Percentiles rank a stretch among this genome's conserved stretches.
Conservation (phyloP, 495 filamentous ascomycete genomes). For the Talaromyces adpressus region DNA sequence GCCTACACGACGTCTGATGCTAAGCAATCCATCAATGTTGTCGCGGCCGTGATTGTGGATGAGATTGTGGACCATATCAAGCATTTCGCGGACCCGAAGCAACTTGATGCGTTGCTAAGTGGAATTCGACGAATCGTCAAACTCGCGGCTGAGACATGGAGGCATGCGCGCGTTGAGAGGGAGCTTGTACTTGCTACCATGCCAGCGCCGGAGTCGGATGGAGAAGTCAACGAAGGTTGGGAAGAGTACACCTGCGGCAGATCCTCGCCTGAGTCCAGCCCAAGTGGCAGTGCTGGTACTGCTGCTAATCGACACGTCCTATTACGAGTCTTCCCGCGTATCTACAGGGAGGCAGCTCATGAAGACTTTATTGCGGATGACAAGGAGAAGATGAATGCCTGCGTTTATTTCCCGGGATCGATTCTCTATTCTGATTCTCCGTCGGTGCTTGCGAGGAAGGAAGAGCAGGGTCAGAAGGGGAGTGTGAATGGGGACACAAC, state of each 20-base stretch:
- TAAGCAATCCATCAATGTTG: constrained; percentile 55
- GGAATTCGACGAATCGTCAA: constrained; percentile 54
- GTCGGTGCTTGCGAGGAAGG: constrained; percentile 39
- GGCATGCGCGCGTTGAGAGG: constrained; percentile 54
- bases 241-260: constrained; percentile 30
- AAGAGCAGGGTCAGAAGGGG: constrained; percentile 37
- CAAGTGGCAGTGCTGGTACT: constrained; percentile 16
- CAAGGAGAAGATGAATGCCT: constrained; percentile 30
- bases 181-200: constrained; percentile 53
- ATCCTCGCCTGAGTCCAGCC: constrained; percentile 10
- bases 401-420: constrained; percentile 44
- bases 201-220: constrained; percentile 38
- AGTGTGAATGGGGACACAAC: background rate
- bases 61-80: constrained; percentile 53
- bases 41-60: constrained; percentile 52
- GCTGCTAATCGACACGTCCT: constrained; percentile 31
- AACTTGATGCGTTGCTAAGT: constrained; percentile 43
- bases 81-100: constrained; percentile 49
- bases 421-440: constrained; percentile 50
- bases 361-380: constrained; percentile 39
- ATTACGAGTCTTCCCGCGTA: constrained; percentile 48
- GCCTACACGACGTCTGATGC: constrained; percentile 56
- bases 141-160: constrained; percentile 57
- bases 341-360: constrained; percentile 48
- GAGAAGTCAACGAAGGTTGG: constrained; percentile 38